Base-by-base conservation (phyloP, 2,329 filamentous ascomycete genomes). In the Xylariomycetidae sp. region DNA sequence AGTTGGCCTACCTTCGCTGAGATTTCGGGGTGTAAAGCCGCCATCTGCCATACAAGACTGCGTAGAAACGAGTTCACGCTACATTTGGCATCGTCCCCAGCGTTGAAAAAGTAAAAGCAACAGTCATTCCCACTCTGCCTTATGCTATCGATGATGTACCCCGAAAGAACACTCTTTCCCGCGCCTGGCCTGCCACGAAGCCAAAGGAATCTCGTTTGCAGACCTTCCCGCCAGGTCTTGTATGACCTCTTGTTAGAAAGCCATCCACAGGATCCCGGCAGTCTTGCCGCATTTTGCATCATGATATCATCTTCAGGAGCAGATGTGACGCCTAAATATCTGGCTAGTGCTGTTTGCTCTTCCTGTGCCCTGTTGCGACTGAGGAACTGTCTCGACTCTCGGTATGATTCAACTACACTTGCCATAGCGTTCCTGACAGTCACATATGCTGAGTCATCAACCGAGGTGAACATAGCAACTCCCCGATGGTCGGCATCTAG, bases 11-110 rank as follows among this genome's bases (percentile, higher is more conserved):
- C 35, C 4, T 27, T 33, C 1, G 33, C 16, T 4, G 45, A 36
- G 6, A 50, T 33, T 2, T 48, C 44, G 1, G 43, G 36, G n/a
- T 57, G 44, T 4, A 48, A 22, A 10, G 37, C 37, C 10, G 53
- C 50, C 53, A 59, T 55, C 36, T 60, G 56, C 37, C 42, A 52
- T 2, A 53, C 50, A 27, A 58, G 49, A 1, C 51, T 53, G 3
- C 50, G 32, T 5, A 60, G 25, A 2, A 51, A 52, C 0, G 40
- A 6, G n/a, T 37, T 48, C 2, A 44, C 12, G 7, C 28, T 45
- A 1, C 23, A 37, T 52, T 76, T 78, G 42, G 7, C 10, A 9
- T 42, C 14, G 15, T 45, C 37, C 3, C 33, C 18, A 2, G 30
- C 4, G 0, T 11, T 20, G 16, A 41, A 45, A 10, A 41, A 45